Evolutionary conservation across 176 grass and related monocot genomes (phyloP), one percentile per base, ranked within the genome.

Genomic region (Phyllostachys edulis): DNA sequence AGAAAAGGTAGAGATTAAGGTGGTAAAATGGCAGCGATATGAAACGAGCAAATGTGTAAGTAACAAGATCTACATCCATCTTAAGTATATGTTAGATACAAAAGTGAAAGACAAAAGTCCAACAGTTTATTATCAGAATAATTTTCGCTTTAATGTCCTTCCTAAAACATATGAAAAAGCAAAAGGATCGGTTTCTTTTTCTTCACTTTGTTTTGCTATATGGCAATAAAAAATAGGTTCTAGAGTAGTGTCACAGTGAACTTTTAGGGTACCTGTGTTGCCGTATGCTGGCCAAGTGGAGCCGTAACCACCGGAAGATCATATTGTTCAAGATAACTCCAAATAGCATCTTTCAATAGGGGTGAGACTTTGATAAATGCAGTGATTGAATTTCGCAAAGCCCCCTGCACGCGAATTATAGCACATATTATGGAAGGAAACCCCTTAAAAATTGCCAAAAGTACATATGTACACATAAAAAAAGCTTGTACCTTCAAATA

Each of bases 331-430:
- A 98, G 90, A 75, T 83, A 95, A 88, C 80, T 95, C 96, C 96
- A 98, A 77, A 98, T 94, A 67, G 89, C 64, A 85, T 95, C 91
- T 88, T 94, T 98, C 46, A 93, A 63, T 34, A 88, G 55, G 29
- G 93, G 96, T 70, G 93, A 98, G 17, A 98, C 93, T 87, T 92
- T 95, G 73, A 95, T 91, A 93, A 98, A 98, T 88, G 93, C 89
- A 78, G 83, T 85, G 56, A 98, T 88, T 52, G 92, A 78, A 86
- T 89, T 94, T 79, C 96, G 71, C 85, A 98, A 83, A 80, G 93
- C 96, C 26, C 96, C 93, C 96, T 98, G 73, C 55, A 87, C 20
- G 86, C 32, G 47, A 76, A 85, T 71, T 54, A 50, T 67, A 84
- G 49, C 20, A 79, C 55, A 86, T 54, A 63, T 83, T 78, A 86